These are phyloP conservation scores for Funneliformis mosseae DNA, from an alignment of 192 early-diverging fungal species.

Conservation along the genomic window DNA sequence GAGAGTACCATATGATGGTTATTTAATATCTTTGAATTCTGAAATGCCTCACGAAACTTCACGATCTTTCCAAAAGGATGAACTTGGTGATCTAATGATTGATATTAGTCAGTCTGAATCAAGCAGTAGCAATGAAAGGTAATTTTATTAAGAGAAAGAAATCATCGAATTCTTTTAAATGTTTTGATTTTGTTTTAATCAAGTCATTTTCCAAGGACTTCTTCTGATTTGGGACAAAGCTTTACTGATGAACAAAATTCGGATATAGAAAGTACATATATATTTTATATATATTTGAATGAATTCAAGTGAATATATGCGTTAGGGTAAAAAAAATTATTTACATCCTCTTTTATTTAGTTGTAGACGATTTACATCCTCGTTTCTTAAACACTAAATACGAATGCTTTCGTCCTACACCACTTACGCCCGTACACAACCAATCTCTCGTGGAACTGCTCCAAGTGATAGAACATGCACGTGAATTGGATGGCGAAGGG, in stretches of 20 bases:
- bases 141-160: not conserved
- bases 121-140: not conserved
- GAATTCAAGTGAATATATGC: not conserved
- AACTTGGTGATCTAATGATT: not conserved
- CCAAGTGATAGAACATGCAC: conserved; percentile 30
- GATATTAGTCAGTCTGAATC: not conserved
- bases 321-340: not conserved
- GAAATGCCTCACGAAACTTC: not conserved
- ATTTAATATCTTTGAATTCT: not conserved
- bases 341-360: not conserved
- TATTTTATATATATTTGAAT: no score
- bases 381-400: conserved; percentile 38
- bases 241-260: not conserved
- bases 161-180: not conserved
- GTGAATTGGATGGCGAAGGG: conserved; percentile 31
- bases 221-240: not conserved
- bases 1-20: not conserved
- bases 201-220: not conserved
- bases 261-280: not conserved
- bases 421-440: conserved; percentile 32
- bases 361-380: conserved; percentile 29
- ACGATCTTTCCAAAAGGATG: no score
- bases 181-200: not conserved
- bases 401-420: conserved; percentile 43
- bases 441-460: conserved; percentile 32